A percentile compares a stretch with the other conserved stretches of the same genome.
phyloP scores from a whole-genome alignment of 176 grass and related monocot species.

The bread wheat (Triticum aestivum) region DNA sequence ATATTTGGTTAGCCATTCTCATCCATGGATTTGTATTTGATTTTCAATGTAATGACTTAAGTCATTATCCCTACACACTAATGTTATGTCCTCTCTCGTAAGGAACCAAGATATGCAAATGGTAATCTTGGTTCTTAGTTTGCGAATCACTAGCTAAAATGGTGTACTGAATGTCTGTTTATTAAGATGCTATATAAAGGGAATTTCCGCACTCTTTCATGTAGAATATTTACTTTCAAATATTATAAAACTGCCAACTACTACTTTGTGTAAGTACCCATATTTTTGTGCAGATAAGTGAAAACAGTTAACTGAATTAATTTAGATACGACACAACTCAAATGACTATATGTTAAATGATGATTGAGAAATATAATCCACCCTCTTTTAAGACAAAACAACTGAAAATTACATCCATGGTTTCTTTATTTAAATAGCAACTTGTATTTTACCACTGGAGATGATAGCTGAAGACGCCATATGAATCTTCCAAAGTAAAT shows the following conservation, averaged over 20 bases:
- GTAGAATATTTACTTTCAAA: not conserved
- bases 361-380: not conserved
- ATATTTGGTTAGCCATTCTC: not conserved
- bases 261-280: not conserved
- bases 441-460: not conserved
- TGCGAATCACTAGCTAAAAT: not conserved
- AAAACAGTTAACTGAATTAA: not conserved
- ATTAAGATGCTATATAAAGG: not conserved
- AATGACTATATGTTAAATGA: no score
- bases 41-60: not conserved
- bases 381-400: conserved; percentile 10
- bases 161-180: not conserved
- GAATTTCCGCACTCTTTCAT: not conserved
- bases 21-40: not conserved
- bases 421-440: not conserved
- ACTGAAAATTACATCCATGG: conserved; percentile 15
- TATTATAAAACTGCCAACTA: not conserved
- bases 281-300: not conserved
- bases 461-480: not conserved
- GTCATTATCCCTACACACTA: not conserved
- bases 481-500: not conserved
- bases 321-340: no score
- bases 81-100: not conserved
- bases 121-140: no score
- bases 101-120: not conserved